Evolutionary conservation across 106 monocot genomes (phyloP).

Genomic region (Apostasia ramifera): DNA sequence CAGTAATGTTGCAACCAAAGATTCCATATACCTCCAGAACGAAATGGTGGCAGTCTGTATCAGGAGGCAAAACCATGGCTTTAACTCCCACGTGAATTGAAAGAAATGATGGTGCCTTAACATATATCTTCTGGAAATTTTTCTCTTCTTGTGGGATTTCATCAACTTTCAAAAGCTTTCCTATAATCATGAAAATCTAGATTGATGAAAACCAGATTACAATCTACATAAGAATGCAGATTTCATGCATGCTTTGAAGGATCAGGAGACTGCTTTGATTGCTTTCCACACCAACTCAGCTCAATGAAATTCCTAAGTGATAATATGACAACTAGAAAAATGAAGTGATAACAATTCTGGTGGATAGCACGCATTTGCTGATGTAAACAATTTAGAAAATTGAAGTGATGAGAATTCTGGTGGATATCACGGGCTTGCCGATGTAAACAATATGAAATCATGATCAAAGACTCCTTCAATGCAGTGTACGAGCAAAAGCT

Average conservation of each 20-base stretch:
- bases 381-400: too few species aligned
- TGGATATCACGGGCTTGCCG: too few species aligned
- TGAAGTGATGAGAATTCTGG: too few species aligned
- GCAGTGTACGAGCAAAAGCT: background rate
- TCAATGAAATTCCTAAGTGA: too few species aligned
- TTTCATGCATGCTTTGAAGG: background rate
- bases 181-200: slow-evolving; percentile 22
- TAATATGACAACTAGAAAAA: too few species aligned
- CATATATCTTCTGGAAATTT: slow-evolving; percentile 82
- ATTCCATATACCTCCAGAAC: slow-evolving; percentile 69
- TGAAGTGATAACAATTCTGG: too few species aligned
- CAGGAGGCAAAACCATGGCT: slow-evolving; percentile 66
- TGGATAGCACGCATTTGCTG: too few species aligned
- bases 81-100: slow-evolving; percentile 97
- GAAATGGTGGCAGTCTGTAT: slow-evolving; percentile 98
- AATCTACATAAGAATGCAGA: background rate
- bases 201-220: background rate
- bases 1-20: too few species aligned
- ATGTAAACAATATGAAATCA: background rate
- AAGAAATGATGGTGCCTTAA: slow-evolving; percentile 94
- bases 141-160: slow-evolving; percentile 84
- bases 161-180: slow-evolving; percentile 70
- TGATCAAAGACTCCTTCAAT: background rate
- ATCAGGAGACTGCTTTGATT: background rate
- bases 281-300: too few species aligned